Base-by-base conservation (phyloP, 2,329 filamentous ascomycete genomes). In the Cadophora sp. region DNA sequence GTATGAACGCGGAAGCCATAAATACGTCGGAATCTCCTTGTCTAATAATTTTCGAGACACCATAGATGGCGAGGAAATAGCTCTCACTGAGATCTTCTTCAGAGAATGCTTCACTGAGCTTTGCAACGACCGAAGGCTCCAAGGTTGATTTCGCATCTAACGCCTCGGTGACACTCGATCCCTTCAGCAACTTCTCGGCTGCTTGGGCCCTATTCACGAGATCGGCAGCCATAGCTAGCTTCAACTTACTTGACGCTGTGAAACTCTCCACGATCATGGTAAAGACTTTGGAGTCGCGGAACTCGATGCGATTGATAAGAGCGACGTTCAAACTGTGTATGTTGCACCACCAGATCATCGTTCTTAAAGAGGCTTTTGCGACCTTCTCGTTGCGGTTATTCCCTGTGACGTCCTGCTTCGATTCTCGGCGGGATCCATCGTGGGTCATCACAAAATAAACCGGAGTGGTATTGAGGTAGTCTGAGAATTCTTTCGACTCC, bases 361-460 rank as follows among this genome's bases (percentile, higher is more conserved):
- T 74, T 45, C 73, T 72, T 83, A 76, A 74, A 66, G 71, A 71
- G 33, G 64, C 65, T 62, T 71, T 78, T n/a, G 61, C 66, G 4
- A 51, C 20, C 56, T 30, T 68, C 24, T 65, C 65, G 45, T 70
- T 67, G 24, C 59, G 24, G 36, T 51, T 59, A 24, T 59, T 59
- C 8, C 59, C 64, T 50, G 18, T 59, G 22, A n/a, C 51, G 18
- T 65, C 45, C 1, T 51, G 43, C 11, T 58, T 64, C 5, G 63
- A 60, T 41, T 59, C 66, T 66, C 66, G 53, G 1, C 56, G 64
- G 56, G 78, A 73, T 20, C 89, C 90, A 75, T 92, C 88, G 70
- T 91, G 89, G 62, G 85, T 87, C 80, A 94, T 85, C 62, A 93
- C 78, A 71, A 93, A 92, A 73, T 91, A 89, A 3, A 88, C 80